Percentiles rank a stretch among this genome's conserved stretches.
phyloP scores from a whole-genome alignment of 768 basidiomycete species.

The Punctularia strigosozonata region DNA sequence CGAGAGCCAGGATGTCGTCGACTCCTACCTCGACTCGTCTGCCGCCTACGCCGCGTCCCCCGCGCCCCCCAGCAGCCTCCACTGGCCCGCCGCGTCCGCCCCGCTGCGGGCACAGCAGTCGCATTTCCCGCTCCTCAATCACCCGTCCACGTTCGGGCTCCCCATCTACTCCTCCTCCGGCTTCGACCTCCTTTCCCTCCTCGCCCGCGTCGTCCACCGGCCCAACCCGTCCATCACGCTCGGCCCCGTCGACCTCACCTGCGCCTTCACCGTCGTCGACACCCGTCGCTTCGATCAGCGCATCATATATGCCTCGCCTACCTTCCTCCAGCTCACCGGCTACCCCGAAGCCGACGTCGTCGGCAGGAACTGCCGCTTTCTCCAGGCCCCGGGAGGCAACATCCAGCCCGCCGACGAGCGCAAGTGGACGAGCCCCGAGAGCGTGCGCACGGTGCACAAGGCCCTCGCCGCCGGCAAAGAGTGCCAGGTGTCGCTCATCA shows the following conservation, averaged over 20 bases:
- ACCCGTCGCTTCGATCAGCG: constrained; percentile 70
- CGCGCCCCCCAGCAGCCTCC: constrained; percentile 1
- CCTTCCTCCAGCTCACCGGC: constrained; percentile 69
- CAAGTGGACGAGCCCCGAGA: constrained; percentile 48
- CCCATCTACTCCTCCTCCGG: constrained; percentile 85
- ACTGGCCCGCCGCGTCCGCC: constrained; percentile 5
- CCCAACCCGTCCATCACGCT: constrained; percentile 65
- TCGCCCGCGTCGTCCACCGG: constrained; percentile 66
- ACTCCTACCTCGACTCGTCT: too few species aligned
- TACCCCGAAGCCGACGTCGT: constrained; percentile 68
- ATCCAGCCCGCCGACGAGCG: constrained; percentile 41
- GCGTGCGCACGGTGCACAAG: constrained; percentile 58
- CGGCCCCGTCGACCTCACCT: constrained; percentile 87
- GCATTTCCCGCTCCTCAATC: constrained; percentile 8
- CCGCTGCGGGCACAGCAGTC: constrained; percentile 1
- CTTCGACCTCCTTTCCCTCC: constrained; percentile 78
- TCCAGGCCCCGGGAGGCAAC: constrained; percentile 65
- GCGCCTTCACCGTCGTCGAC: constrained; percentile 88
- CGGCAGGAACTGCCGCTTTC: constrained; percentile 84
- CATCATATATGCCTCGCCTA: constrained; percentile 84
- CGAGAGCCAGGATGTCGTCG: too few species aligned
- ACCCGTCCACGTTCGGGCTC: constrained; percentile 19
- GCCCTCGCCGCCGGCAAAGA: constrained; percentile 67
- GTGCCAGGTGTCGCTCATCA: constrained; percentile 78
- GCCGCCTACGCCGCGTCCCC: too few species aligned